Percentiles rank a stretch among this genome's conserved stretches.
These are phyloP conservation scores for Magnusiomyces fungicola DNA, from an alignment of 1,139 yeast species.

Conservation along the genomic window DNA sequence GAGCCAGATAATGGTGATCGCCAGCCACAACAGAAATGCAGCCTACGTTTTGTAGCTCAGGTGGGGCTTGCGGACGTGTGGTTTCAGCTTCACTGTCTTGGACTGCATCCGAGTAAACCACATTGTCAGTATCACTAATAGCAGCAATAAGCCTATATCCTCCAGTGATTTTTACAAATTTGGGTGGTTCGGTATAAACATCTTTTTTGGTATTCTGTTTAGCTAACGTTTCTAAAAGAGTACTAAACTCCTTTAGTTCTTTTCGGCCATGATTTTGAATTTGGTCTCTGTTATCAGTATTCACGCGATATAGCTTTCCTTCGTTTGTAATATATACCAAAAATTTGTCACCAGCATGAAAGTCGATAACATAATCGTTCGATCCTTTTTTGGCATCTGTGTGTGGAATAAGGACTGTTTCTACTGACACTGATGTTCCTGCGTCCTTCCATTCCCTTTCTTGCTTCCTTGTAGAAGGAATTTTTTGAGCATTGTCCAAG, in stretches of 20 bases:
- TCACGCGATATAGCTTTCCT: slow-evolving; percentile 38
- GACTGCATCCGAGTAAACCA: slow-evolving; percentile 37
- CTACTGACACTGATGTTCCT: slow-evolving; percentile 4
- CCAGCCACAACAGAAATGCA: slow-evolving; percentile 60
- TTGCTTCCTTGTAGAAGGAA: slow-evolving; percentile 38
- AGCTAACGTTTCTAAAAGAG: no score
- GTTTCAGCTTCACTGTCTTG: slow-evolving; percentile 13
- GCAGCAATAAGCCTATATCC: slow-evolving; percentile 46
- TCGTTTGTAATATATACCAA: slow-evolving; percentile 44
- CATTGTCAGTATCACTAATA: slow-evolving; percentile 47
- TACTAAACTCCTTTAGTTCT: not conserved
- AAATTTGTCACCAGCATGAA: slow-evolving; percentile 47
- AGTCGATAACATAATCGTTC: slow-evolving; percentile 42
- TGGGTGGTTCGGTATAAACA: slow-evolving; percentile 6
- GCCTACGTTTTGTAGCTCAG: slow-evolving; percentile 44
- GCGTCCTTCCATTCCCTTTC: slow-evolving; percentile 24
- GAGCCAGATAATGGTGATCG: slow-evolving; percentile 64
- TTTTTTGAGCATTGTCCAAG: slow-evolving; percentile 31
- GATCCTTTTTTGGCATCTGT: slow-evolving; percentile 26
- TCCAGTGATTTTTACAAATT: slow-evolving; percentile 44
- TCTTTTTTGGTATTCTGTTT: no score
- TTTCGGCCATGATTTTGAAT: not conserved
- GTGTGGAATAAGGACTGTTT: slow-evolving; percentile 14
- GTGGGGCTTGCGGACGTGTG: slow-evolving; percentile 22
- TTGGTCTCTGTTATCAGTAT: not conserved